Percentiles rank a stretch among this genome's conserved stretches.
phyloP scores from a whole-genome alignment of 352 stramenopile genomes.

The Aphanomyces euteiches region DNA sequence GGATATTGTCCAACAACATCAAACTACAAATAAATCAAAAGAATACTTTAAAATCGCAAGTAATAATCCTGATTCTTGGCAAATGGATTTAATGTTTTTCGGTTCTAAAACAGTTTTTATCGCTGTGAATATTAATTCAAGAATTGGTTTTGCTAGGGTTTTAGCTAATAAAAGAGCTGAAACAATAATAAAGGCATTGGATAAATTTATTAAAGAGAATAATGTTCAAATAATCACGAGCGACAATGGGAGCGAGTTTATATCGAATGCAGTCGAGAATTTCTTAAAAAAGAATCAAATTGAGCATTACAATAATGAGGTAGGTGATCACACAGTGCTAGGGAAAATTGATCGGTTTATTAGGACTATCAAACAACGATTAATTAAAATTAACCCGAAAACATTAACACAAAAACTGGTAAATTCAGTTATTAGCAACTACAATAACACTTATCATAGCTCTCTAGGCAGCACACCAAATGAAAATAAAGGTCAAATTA shows the following conservation, averaged over 20 bases:
- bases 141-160: conserved; percentile 38
- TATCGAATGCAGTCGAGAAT: conserved; percentile 21
- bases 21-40: conserved; percentile 24
- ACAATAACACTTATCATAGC: conserved; percentile 30
- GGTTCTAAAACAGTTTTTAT: conserved; percentile 33
- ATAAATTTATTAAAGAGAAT: conserved; percentile 30
- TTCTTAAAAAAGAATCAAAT: conserved; percentile 31
- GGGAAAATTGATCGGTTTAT: conserved; percentile 38
- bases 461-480: conserved; percentile 23
- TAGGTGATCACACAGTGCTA: conserved; percentile 28
- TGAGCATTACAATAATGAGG: conserved; percentile 33
- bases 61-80: conserved; percentile 34
- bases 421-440: conserved; percentile 31
- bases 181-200: conserved; percentile 34
- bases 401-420: conserved; percentile 25
- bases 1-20: conserved; percentile 33
- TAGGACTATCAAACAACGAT: conserved; percentile 31
- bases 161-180: conserved; percentile 38
- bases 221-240: conserved; percentile 37
- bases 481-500: conserved; percentile 28
- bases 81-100: conserved; percentile 38
- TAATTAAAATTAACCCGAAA: conserved; percentile 28
- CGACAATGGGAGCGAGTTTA: conserved; percentile 36
- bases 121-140: conserved; percentile 42
- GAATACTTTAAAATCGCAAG: conserved; percentile 19